These are phyloP conservation scores for Termitomyces sp. DNA, from an alignment of 768 basidiomycete genomes.

Conservation along the genomic window DNA sequence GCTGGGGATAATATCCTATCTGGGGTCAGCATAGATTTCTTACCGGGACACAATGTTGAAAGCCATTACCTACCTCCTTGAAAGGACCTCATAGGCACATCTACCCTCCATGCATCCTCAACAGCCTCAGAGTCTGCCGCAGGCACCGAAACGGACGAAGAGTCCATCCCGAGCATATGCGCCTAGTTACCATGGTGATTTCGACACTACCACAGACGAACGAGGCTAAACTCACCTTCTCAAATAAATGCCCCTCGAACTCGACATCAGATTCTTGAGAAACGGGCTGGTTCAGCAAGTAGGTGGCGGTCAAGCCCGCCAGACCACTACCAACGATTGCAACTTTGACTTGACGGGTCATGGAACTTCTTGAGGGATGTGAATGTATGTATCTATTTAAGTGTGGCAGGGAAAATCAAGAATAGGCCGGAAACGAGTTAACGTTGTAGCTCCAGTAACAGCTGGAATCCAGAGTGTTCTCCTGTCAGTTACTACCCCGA, in stretches of 20 bases:
- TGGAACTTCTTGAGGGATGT: constrained; percentile 3
- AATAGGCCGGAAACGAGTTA: neutral
- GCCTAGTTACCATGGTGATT: constrained; percentile 34
- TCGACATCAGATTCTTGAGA: constrained; percentile 33
- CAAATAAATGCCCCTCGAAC: constrained; percentile 70
- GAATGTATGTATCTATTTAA: neutral
- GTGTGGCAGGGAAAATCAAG: neutral
- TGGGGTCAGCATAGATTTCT: neutral
- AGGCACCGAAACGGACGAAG: constrained; percentile 49
- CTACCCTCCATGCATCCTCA: constrained; percentile 49
- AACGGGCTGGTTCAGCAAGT: constrained; percentile 42
- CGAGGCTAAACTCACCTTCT: constrained; percentile 48
- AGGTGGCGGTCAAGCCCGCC: constrained; percentile 67
- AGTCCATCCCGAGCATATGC: constrained; percentile 63
- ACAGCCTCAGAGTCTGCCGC: constrained; percentile 25
- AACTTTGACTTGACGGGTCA: constrained; percentile 49
- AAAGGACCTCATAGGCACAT: constrained; percentile 82
- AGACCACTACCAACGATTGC: constrained; percentile 73
- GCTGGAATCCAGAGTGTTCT: neutral
- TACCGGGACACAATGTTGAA: constrained; percentile 12
- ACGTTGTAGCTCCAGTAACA: too few relatives aligned
- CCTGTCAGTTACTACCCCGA: neutral
- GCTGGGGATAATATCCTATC: constrained; percentile 67
- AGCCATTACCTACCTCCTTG: constrained; percentile 81
- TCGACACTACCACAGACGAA: neutral